These are phyloP conservation scores for Stephanodiscus triporus DNA, from an alignment of 108 stramenopile species.

Conservation along the genomic window DNA sequence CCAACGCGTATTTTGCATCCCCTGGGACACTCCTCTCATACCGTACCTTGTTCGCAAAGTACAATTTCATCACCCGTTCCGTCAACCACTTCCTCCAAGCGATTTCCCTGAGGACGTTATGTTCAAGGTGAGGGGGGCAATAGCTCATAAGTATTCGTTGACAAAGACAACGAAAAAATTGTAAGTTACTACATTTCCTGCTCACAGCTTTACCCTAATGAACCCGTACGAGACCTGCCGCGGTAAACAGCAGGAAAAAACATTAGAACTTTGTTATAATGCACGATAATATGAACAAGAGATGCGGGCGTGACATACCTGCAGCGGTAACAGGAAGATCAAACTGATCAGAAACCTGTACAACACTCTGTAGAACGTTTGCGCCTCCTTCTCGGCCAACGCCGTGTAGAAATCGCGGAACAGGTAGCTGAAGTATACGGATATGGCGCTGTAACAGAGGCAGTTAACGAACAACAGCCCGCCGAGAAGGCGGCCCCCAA, in stretches of 20 bases:
- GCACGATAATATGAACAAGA: no score
- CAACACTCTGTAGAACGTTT: conserved; percentile 63
- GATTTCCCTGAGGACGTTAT: no score
- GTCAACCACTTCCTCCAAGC: conserved; percentile 90
- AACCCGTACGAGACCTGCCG: conserved; percentile 68
- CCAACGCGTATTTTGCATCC: no score
- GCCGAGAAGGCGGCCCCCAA: conserved; percentile 49
- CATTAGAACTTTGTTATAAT: no score
- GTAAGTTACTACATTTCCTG: no score
- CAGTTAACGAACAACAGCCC: conserved; percentile 56
- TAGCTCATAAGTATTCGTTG: no score
- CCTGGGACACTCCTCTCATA: not conserved
- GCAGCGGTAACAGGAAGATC: conserved; percentile 64
- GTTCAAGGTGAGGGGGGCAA: no score
- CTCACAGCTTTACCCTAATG: conserved; percentile 50
- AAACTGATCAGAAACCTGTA: conserved; percentile 55
- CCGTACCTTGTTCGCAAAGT: conserved; percentile 51
- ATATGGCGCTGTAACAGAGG: conserved; percentile 68
- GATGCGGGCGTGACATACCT: not conserved
- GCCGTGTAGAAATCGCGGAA: conserved; percentile 83
- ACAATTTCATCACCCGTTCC: conserved; percentile 53
- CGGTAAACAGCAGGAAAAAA: not conserved
- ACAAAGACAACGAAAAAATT: no score
- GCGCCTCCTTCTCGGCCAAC: conserved; percentile 63
- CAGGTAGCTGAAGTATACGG: conserved; percentile 78